Base-by-base conservation (phyloP, 768 basidiomycete genomes). In the Tylopilus subfusipes region DNA sequence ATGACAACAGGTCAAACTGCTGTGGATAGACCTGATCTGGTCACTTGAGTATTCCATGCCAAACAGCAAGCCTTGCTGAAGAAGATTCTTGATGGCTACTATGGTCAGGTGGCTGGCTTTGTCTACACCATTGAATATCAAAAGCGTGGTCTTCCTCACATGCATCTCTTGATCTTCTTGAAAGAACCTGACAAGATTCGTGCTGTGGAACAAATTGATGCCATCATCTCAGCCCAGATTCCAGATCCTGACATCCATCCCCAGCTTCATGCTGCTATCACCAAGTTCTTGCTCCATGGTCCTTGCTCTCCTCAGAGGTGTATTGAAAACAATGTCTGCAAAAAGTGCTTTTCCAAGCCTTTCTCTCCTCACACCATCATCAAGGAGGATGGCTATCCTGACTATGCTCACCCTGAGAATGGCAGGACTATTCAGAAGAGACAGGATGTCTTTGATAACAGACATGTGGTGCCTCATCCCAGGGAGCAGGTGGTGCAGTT, bases 51-150 rank as follows among this genome's bases (percentile, higher is more conserved):
- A 0, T 82, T 85, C 57, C 43, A 75, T 13, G 43, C 66, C 48
- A 81, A 82, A 62, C 71, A 71, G 40, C 55, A 72, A 12, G 72
- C 65, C 0, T 43, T 78, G 2, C 21, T 79, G 0, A 53, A 10
- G n/a, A n/a, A n/a, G n/a, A n/a, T n/a, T n/a, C n/a, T n/a, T n/a
- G n/a, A n/a, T n/a, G n/a, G n/a, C n/a, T 64, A 77, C 36, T 74
- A 80, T 68, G 82, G 81, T 0, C 10, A 53, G 1, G 53, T 66
- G 7, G 73, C 73, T 31, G 82, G 76, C 5, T 65, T 72, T 52
- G 75, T 83, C 0, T 79, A 80, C 52, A 76, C 74, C 11, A 81
- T 82, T 48, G 79, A 85, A 55, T 14, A 55, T 27, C 54, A 55
- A 16, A 55, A 46, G 19, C 2, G 2, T 14, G 44, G 22, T 16